Base-by-base conservation (phyloP, 2,329 filamentous ascomycete genomes). In the Botrytis medusae region DNA sequence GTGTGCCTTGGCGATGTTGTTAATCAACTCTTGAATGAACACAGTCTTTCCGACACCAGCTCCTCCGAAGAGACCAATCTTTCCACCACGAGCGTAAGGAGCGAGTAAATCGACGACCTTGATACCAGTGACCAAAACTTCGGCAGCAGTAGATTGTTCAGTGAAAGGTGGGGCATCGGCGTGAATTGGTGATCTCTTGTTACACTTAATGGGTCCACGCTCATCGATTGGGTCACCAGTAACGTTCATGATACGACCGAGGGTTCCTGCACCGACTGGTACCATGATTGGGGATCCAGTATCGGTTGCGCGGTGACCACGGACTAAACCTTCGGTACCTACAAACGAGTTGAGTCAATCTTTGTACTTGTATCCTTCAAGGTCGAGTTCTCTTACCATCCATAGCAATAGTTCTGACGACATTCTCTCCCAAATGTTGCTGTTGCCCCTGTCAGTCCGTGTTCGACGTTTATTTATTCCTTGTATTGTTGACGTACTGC, bases 21-120 rank as follows among this genome's bases (percentile, higher is more conserved):
- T 99, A 89, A 99, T 99, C 84, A 99, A 88, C 89, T 99, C 96
- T 91, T 99, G 96, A 86, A 99, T 99, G 90, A 98, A 99, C 85
- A 99, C 96, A 85, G 96, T 99, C 93, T 99, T 99, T 87, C 96
- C 96, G 90, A 99, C 96, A 97, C 96, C 96, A 82, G 96, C 96
- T 95, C 96, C 96, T 88, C 96, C 96, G 88, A 99, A 99, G 81
- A 99, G 94, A 93, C 96, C 96, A 90, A 99, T 99, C 93, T 99
- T 99, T 91, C 96, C 96, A 94, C 96, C 96, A 97, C 96, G 96
- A 85, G 96, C 96, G 87, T 99, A 99, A 82, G 96, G 96, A 82
- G 96, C 96, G 83, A 99, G 91, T 80, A 99, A 90, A 86, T 99
- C 96, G 87, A 99, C 96, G 85, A 99, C 96, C 93, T 99, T 99